Evolutionary conservation across 2,329 filamentous ascomycete genomes (phyloP).

Genomic region (Tolypocladium pustulatum): DNA sequence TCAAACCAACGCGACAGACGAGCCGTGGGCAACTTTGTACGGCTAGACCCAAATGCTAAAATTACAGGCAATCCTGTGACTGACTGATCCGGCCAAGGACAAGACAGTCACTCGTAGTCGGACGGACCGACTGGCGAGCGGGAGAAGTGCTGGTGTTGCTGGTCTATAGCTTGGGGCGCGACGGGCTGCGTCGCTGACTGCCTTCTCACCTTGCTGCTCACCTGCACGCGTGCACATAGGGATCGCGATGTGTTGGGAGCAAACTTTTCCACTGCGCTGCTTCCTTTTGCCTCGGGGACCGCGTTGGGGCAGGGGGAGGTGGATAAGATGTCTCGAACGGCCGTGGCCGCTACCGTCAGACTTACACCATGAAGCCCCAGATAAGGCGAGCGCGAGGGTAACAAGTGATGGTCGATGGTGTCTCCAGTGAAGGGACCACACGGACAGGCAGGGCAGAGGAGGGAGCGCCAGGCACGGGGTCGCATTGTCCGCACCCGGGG

Average conservation of each 20-base stretch:
- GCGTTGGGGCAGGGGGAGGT: background rate
- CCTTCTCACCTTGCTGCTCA: background rate
- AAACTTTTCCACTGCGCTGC: background rate
- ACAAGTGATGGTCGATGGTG: too few species aligned
- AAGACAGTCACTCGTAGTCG: background rate
- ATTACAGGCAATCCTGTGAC: background rate
- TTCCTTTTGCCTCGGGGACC: background rate
- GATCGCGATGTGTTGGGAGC: background rate
- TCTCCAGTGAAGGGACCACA: background rate
- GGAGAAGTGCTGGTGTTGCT: background rate
- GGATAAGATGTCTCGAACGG: background rate
- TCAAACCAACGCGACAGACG: background rate
- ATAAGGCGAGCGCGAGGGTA: background rate
- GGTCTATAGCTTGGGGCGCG: background rate
- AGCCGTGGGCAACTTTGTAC: background rate
- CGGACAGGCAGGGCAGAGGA: background rate
- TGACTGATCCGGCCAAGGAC: background rate
- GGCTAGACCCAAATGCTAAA: constrained; percentile 1
- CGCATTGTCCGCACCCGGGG: background rate
- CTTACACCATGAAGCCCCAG: background rate
- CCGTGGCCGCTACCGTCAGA: background rate
- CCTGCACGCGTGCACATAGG: background rate
- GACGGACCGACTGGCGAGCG: background rate
- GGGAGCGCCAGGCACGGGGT: background rate
- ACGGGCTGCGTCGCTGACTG: too few species aligned